Conservation (phyloP, 257 asterid species). For the Orobanche coerulescens region DNA sequence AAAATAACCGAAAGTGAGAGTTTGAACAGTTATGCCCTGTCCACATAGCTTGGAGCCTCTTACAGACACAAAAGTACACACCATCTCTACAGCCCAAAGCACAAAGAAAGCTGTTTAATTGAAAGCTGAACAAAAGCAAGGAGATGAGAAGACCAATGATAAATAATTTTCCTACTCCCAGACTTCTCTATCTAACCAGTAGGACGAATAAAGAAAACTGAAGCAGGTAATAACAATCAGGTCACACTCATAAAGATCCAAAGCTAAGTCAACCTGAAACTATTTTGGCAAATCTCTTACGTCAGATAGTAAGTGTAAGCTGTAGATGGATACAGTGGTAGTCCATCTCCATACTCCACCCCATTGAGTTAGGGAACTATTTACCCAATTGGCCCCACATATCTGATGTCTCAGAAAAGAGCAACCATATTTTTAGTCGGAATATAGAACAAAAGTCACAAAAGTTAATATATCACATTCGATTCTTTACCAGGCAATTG, state of each 20-base stretch:
- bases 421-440: background rate
- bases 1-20: background rate
- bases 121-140: background rate
- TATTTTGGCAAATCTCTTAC: background rate
- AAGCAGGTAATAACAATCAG: background rate
- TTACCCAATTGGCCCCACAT: background rate
- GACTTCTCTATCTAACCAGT: background rate
- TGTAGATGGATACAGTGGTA: background rate
- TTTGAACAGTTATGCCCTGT: background rate
- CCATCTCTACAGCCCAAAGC: background rate
- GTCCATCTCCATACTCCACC: background rate
- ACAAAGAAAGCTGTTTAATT: background rate
- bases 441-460: background rate
- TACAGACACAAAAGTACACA: background rate
- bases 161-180: background rate
- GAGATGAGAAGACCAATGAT: background rate
- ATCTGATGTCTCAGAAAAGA: background rate
- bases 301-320: background rate
- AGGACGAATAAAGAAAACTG: background rate
- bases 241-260: background rate
- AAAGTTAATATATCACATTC: background rate
- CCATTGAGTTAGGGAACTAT: background rate
- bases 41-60: background rate
- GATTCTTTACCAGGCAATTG: conserved; percentile 3
- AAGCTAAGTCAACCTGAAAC: conserved; percentile 4